A percentile compares a stretch with the other conserved stretches of the same genome.
Evolutionary conservation across 306 rosid species (phyloP).

Genomic region (Lagenaria siceraria): DNA sequence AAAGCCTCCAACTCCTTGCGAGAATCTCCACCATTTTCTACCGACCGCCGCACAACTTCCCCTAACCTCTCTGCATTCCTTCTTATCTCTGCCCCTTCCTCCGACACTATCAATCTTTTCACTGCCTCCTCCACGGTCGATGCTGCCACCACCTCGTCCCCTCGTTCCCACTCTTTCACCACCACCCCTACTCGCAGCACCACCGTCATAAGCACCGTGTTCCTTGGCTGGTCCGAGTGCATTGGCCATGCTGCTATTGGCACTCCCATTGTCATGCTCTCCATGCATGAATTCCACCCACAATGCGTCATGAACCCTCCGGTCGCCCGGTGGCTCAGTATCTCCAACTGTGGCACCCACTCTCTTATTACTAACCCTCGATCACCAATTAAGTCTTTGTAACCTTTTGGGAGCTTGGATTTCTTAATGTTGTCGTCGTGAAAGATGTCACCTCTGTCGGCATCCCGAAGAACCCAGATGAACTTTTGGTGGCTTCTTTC

Average conservation of each 20-base stretch:
- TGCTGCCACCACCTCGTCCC: conserved; percentile 22
- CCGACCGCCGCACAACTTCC: conserved; percentile 20
- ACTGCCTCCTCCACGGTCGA: conserved; percentile 22
- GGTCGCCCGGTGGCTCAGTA: conserved; percentile 32
- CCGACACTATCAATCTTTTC: conserved; percentile 31
- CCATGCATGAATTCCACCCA: conserved; percentile 80
- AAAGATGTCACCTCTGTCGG: conserved; percentile 43
- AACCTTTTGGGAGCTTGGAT: conserved; percentile 35
- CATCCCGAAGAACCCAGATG: conserved; percentile 65
- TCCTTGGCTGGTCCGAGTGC: conserved; percentile 73
- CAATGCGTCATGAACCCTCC: conserved; percentile 72
- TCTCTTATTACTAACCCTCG: conserved; percentile 42
- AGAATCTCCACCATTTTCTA: conserved; percentile 35
- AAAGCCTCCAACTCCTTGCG: conserved; percentile 45
- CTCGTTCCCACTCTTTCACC: conserved; percentile 26
- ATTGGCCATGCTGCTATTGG: conserved; percentile 74
- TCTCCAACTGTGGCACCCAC: conserved; percentile 65
- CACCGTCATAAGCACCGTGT: conserved; percentile 34
- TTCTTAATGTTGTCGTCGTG: not conserved
- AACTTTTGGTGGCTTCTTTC: conserved; percentile 41
- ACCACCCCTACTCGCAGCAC: conserved; percentile 36
- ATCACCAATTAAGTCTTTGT: conserved; percentile 4
- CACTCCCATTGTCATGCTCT: conserved; percentile 57
- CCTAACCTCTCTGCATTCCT: conserved; percentile 30
- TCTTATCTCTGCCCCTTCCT: conserved; percentile 43